Evolutionary conservation across 2,329 filamentous ascomycete species (phyloP), one percentile per base, ranked within the genome.

Genomic region (Corynespora cassiicola): DNA sequence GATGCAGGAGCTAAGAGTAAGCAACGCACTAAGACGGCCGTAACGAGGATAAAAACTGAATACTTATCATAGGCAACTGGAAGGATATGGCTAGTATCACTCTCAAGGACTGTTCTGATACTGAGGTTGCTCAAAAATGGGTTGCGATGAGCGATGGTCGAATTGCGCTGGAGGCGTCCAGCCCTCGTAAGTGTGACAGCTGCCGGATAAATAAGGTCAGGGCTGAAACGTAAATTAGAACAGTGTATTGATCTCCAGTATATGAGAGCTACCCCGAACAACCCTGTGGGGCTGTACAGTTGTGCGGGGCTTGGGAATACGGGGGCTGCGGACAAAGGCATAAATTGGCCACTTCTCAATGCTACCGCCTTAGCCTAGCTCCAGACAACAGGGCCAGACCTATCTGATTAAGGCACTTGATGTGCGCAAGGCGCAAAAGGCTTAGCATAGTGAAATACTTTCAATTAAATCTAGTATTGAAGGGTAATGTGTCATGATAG

Each of bases 201-300:
- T n/a, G n/a, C 27, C 14, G 7, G 11, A 22, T 7, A 38, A 27
- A 24, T 10, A 14, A 6, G 2, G 14, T 10, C 24, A 34, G 16
- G 15, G 19, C 34, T 49, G 29, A 49, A 19, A 31, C 12, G 14
- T 15, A 7, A 10, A 4, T 40, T 28, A 60, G 56, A 56, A 36
- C 44, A 63, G 33, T 64, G 61, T 38, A 42, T 65, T 10, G 60
- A 65, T 43, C 45, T 65, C 5, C 61, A 65, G 36, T 65, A 63
- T 31, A 41, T 65, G 34, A 36, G 45, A 6, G 61, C 61, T 7
- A 58, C 50, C 25, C 41, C 48, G 38, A 64, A 63, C 27, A 64
- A 64, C 28, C 58, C 61, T 4, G 60, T 65, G 1, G 61, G 60
- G 2, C n/a, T 64, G 33, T 65, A 65, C 32, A 42, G 43, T 15